Evolutionary conservation across 495 filamentous ascomycete genomes (phyloP), one percentile per base, ranked within the genome.

Genomic region (Neurospora terricola): DNA sequence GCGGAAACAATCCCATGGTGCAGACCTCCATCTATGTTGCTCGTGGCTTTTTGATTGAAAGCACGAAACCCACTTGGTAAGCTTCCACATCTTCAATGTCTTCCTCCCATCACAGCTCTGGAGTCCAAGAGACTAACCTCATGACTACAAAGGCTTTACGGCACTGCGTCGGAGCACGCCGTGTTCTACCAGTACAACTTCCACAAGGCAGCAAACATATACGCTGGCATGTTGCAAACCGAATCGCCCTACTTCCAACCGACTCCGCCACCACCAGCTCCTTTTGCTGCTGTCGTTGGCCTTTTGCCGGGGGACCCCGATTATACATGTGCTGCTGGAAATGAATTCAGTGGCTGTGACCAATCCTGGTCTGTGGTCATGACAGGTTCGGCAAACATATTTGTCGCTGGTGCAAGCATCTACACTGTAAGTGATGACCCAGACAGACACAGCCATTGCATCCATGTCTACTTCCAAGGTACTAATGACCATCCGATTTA

Each of bases 211-310:
- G 82, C 89, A 77, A 92, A 94, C 78, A 84, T 95, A 73, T 96
- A 91, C 81, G 90, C 93, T 84, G 90, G 88, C 11, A 81, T 91
- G 43, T 91, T 96, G 71, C 94, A 98, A 80, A 90, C 92, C 5
- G 94, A 98, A 81, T 94, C 94, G 0, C 91, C 94, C 18, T 97
- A 97, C 83, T 93, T 89, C 83, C 92, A 94, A 82, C 85, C 87
- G 74, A 94, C 94, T 81, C 93, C 94, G 1, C 85, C 87, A 72
- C 86, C 92, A 2, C 83, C 90, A 11, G 82, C 81, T 8, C 90
- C 91, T 12, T 92, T 90, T 82, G 10, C 34, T 9, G 18, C 9
- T 16, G 73, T 68, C 11, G 71, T 81, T 34, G 76, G 73, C 36
- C 10, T 18, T 5, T 75, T 77, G 34, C 37, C 69, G 1, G 69